These are phyloP conservation scores for Coix lacrymajobi DNA, from an alignment of 176 grass and related monocot species.

Conservation along the genomic window DNA sequence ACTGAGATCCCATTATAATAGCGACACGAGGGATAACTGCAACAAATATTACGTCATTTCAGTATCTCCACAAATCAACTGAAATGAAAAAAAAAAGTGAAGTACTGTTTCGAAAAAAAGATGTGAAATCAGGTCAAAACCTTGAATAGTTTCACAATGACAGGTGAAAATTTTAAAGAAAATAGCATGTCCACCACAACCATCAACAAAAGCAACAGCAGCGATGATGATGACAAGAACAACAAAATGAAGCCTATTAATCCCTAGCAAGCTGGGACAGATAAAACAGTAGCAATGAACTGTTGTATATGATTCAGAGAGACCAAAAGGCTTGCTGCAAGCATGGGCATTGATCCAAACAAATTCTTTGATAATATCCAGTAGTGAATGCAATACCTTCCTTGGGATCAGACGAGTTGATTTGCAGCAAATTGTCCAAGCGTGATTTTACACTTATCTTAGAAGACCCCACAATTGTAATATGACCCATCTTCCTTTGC, in stretches of 20 bases:
- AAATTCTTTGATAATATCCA: neutral
- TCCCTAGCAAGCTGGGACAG: neutral
- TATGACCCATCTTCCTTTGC: conserved; percentile 90
- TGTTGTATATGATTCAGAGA: neutral
- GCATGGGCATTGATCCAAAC: neutral
- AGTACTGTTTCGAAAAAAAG: conserved; percentile 1
- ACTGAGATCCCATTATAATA: conserved; percentile 95
- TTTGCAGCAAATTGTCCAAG: conserved; percentile 65
- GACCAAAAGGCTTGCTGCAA: neutral
- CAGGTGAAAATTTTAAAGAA: neutral
- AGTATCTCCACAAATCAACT: neutral
- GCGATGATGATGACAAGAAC: neutral
- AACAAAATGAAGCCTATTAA: neutral
- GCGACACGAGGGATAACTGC: conserved; percentile 57
- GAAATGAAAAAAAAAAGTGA: neutral
- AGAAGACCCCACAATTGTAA: conserved; percentile 92
- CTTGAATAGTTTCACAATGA: neutral
- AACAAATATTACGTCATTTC: conserved; percentile 10
- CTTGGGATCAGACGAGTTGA: neutral
- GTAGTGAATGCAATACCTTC: conserved; percentile 5
- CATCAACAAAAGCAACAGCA: neutral
- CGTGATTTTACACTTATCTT: conserved; percentile 47
- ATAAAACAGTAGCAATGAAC: neutral
- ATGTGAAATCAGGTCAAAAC: neutral
- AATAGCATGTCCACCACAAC: neutral